Conservation (phyloP, 2,329 filamentous ascomycete species). For the Apiospora sp. region DNA sequence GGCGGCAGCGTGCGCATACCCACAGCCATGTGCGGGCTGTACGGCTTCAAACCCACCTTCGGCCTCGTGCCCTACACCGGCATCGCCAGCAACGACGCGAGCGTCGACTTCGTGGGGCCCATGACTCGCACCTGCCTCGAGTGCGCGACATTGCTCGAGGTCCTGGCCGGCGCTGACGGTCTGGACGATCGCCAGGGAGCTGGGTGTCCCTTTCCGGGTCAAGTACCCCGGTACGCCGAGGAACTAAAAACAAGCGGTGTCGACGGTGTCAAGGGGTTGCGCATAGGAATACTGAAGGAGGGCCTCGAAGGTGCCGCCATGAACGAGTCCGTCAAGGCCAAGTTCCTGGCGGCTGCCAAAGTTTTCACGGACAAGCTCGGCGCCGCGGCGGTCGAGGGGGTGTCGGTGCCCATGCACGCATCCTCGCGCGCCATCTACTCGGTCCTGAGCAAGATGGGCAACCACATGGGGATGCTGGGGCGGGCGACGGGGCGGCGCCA, state of each 20-base stretch:
- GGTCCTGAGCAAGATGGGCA: slow-evolving; percentile 40
- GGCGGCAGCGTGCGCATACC: slow-evolving; percentile 46
- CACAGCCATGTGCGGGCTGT: slow-evolving; percentile 40
- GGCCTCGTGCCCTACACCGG: slow-evolving; percentile 46
- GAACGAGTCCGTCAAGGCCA: slow-evolving; percentile 36
- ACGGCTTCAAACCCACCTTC: slow-evolving; percentile 44
- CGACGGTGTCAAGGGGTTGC: slow-evolving; percentile 36
- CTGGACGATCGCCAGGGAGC: slow-evolving; percentile 44
- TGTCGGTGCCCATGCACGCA: slow-evolving; percentile 42
- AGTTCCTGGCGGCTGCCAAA: slow-evolving; percentile 37
- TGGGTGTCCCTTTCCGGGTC: slow-evolving; percentile 32
- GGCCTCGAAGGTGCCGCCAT: slow-evolving; percentile 37
- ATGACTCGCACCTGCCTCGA: slow-evolving; percentile 41
- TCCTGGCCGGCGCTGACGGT: slow-evolving; percentile 42
- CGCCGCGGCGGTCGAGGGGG: slow-evolving; percentile 37
- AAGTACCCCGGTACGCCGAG: slow-evolving; percentile 31
- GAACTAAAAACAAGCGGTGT: slow-evolving; percentile 22
- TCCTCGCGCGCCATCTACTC: slow-evolving; percentile 30
- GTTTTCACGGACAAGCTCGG: slow-evolving; percentile 35
- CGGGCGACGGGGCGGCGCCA: slow-evolving; percentile 34
- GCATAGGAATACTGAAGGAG: slow-evolving; percentile 41
- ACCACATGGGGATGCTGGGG: slow-evolving; percentile 45
- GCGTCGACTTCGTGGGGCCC: slow-evolving; percentile 43
- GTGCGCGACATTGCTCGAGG: slow-evolving; percentile 42
- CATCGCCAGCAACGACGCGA: slow-evolving; percentile 40